These are phyloP conservation scores for Colletotrichum navitas DNA, from an alignment of 2,329 filamentous ascomycete genomes.

Conservation along the genomic window DNA sequence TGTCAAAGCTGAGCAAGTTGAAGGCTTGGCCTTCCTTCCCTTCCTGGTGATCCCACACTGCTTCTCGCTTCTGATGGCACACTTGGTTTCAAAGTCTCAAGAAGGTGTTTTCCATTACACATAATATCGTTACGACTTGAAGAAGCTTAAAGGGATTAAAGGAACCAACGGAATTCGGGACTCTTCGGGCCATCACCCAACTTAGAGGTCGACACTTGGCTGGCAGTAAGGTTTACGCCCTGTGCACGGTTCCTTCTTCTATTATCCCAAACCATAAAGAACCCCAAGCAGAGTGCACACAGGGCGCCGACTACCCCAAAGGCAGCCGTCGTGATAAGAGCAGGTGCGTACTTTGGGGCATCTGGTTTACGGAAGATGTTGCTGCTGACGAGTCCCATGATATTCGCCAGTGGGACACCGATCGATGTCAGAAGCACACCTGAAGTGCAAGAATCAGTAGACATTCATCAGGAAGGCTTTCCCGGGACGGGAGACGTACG, in stretches of 20 bases:
- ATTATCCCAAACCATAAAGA: slow-evolving; percentile 67
- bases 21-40: background rate
- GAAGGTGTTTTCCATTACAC: background rate
- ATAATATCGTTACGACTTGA: background rate
- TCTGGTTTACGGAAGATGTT: slow-evolving; percentile 77
- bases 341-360: slow-evolving; percentile 75
- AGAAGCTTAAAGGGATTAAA: slow-evolving; percentile 54
- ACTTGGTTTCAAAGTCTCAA: background rate
- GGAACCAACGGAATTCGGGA: slow-evolving; percentile 65
- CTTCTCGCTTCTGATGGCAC: too few species aligned
- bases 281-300: slow-evolving; percentile 7
- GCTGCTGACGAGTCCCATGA: slow-evolving; percentile 79
- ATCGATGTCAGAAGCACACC: slow-evolving; percentile 59
- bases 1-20: background rate
- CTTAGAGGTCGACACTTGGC: slow-evolving; percentile 63
- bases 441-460: background rate
- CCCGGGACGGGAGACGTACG: slow-evolving; percentile 60
- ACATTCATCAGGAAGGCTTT: background rate
- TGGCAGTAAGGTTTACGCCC: slow-evolving; percentile 60
- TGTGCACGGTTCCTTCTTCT: slow-evolving; percentile 65
- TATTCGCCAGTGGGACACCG: slow-evolving; percentile 79
- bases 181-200: slow-evolving; percentile 62
- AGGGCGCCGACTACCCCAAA: slow-evolving; percentile 73
- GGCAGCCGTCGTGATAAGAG: slow-evolving; percentile 73
- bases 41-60: background rate